Percentiles rank a stretch among this genome's conserved stretches.
phyloP scores from a whole-genome alignment of 2,329 filamentous ascomycete genomes.

The Exophiala sp. region DNA sequence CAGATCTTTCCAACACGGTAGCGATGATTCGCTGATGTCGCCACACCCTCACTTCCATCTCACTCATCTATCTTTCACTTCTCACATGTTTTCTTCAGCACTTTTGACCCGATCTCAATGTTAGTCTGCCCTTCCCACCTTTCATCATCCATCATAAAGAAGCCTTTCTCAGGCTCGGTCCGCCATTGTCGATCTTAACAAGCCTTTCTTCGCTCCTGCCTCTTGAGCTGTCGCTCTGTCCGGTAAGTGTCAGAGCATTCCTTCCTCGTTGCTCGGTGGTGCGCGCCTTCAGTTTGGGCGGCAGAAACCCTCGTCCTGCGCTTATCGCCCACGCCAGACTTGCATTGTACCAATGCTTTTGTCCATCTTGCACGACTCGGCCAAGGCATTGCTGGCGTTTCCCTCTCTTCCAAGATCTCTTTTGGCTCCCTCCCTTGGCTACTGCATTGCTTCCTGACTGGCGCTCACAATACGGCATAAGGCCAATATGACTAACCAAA shows the following conservation, averaged over 20 bases:
- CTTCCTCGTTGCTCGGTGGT: not conserved
- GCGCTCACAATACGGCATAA: constrained; percentile 12
- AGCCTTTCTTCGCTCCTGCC: constrained; percentile 6
- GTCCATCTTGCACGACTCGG: constrained; percentile 1
- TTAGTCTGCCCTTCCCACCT: not conserved
- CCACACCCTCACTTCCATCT: not conserved
- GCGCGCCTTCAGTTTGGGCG: constrained; percentile 7
- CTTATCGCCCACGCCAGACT: not conserved
- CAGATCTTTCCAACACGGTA: constrained; percentile 1
- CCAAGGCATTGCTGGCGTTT: constrained; percentile 11
- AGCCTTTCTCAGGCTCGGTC: not conserved
- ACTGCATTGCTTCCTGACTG: constrained; percentile 9
- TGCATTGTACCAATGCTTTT: not conserved
- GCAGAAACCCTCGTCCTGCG: not conserved
- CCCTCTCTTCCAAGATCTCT: constrained; percentile 7
- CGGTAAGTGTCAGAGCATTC: constrained; percentile 11
- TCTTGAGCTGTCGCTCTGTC: not conserved
- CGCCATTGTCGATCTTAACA: not conserved
- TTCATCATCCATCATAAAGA: not conserved
- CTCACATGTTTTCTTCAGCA: not conserved
- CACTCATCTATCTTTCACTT: not conserved
- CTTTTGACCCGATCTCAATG: not conserved
- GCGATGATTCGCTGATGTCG: constrained; percentile 4
- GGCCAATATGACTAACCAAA: constrained; percentile 25
- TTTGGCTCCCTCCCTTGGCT: constrained; percentile 23